Base-by-base conservation (phyloP, 1,284 basidiomycete genomes). In the Tausonia pullulans region DNA sequence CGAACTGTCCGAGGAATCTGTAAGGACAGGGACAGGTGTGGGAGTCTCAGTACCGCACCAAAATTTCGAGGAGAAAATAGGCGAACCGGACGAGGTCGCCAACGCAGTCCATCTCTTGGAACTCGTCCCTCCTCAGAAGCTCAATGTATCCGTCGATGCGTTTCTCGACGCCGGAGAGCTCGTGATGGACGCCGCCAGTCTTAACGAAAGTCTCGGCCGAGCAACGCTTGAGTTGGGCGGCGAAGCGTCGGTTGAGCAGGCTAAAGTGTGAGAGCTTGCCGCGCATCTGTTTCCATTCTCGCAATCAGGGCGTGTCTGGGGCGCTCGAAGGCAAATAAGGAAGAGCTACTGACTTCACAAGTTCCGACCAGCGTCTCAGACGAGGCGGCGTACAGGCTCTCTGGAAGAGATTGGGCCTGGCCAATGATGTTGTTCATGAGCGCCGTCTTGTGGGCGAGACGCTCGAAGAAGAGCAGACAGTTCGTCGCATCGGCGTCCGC, bases 111-210 rank as follows among this genome's bases (percentile, higher is more conserved):
- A 86, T 82, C 76, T 95, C 94, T 54, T 87, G 83, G 78, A 98
- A 91, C 74, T 92, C 92, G 69, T 97, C 91, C 54, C 84, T 81
- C 57, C 88, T 82, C 11, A 96, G 78, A 45, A 87, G 80, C 61
- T 88, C 87, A 66, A 98, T 84, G 74, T 95, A 95, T 75, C 87
- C 85, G 72, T 98, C 93, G 62, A 98, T 83, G 52, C 88, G 83
- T 74, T 87, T 88, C 78, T 98, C 95, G 73, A 97, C 84, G 0
- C 87, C 87, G 0, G 84, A 82, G 50, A 97, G 82, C 68, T 98
- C 95, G 7, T 83, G 82, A 69, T 85, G 90, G 43, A 96, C 81
- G 44, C 88, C 83, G 1, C 93, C 95, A 61, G 89, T 84, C 69
- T 83, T 84, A 63, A 94, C 76, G 82, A 92, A 97, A 2, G 86